A percentile compares a stretch with the other conserved stretches of the same genome.
phyloP scores from a whole-genome alignment of 2,329 filamentous ascomycete species.

The Colletotrichum gigasporum region DNA sequence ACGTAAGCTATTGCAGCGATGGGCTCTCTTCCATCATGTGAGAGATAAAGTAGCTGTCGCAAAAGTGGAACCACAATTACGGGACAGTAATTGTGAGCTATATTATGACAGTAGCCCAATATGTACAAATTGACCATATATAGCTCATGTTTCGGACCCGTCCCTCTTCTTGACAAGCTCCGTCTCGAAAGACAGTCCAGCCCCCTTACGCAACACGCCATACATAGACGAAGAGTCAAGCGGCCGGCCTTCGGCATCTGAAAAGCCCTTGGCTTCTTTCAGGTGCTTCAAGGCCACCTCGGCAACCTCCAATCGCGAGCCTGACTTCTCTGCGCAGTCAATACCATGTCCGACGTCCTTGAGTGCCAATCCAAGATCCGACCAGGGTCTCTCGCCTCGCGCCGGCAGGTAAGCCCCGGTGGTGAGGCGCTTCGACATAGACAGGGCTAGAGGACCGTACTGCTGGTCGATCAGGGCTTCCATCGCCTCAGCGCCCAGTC shows the following conservation, averaged over 20 bases:
- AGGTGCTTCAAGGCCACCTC: slow-evolving; percentile 54
- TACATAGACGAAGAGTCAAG: slow-evolving; percentile 63
- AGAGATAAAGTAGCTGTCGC: too few species aligned
- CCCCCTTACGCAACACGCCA: slow-evolving; percentile 53
- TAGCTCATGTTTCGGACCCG: background rate
- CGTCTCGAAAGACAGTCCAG: slow-evolving; percentile 55
- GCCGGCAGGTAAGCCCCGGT: slow-evolving; percentile 49
- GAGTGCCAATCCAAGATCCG: slow-evolving; percentile 58
- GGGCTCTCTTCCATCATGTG: too few species aligned
- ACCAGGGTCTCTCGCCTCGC: slow-evolving; percentile 50
- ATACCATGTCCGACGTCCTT: slow-evolving; percentile 63
- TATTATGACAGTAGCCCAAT: too few species aligned
- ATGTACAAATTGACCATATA: background rate
- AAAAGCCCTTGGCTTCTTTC: slow-evolving; percentile 50
- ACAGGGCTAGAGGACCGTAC: slow-evolving; percentile 47
- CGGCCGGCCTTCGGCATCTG: slow-evolving; percentile 42
- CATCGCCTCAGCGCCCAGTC: slow-evolving; percentile 48
- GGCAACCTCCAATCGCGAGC: slow-evolving; percentile 49
- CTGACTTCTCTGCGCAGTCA: slow-evolving; percentile 48
- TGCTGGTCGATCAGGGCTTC: slow-evolving; percentile 53
- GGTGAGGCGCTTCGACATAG: slow-evolving; percentile 48
- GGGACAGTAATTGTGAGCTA: too few species aligned
- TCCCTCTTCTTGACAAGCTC: slow-evolving; percentile 44
- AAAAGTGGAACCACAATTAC: too few species aligned
- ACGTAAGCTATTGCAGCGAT: too few species aligned